Conservation (phyloP, 768 basidiomycete genomes). For the Mycena haematopus region DNA sequence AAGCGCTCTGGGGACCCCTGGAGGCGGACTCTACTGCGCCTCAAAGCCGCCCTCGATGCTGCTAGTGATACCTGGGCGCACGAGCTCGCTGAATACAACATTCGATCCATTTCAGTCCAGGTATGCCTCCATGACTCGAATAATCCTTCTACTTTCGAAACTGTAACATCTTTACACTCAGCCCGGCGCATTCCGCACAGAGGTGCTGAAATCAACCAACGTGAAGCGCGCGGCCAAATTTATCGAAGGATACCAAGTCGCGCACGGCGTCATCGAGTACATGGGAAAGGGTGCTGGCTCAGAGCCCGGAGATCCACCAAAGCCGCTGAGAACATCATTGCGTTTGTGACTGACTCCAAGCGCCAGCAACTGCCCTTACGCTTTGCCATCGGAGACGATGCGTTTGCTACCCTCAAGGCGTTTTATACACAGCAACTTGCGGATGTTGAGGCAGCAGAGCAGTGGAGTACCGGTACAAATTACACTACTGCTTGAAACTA, state of each 20-base stretch:
- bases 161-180: not conserved
- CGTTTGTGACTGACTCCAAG: conserved; percentile 6
- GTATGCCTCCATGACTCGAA: not conserved
- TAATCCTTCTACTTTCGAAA: not conserved
- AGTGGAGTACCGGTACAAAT: conserved; percentile 13
- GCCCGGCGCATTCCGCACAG: conserved; percentile 17
- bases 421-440: conserved; percentile 15
- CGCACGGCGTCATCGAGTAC: conserved; percentile 3
- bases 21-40: conserved; percentile 7
- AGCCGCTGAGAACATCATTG: conserved; percentile 9
- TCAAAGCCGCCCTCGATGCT: conserved; percentile 14
- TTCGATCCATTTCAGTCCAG: conserved; percentile 9
- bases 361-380: conserved; percentile 14
- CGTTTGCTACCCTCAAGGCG: not conserved
- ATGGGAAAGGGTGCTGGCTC: not conserved
- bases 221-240: conserved; percentile 1
- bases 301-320: conserved; percentile 13
- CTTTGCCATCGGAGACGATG: conserved; percentile 19
- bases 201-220: conserved; percentile 9
- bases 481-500: not conserved
- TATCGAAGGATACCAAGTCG: conserved; percentile 15
- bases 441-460: conserved; percentile 14
- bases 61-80: conserved; percentile 11
- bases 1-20: conserved; percentile 8
- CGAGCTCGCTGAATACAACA: conserved; percentile 21